Evolutionary conservation across 2,329 filamentous ascomycete genomes (phyloP).

Genomic region (Stemphylium beticola): DNA sequence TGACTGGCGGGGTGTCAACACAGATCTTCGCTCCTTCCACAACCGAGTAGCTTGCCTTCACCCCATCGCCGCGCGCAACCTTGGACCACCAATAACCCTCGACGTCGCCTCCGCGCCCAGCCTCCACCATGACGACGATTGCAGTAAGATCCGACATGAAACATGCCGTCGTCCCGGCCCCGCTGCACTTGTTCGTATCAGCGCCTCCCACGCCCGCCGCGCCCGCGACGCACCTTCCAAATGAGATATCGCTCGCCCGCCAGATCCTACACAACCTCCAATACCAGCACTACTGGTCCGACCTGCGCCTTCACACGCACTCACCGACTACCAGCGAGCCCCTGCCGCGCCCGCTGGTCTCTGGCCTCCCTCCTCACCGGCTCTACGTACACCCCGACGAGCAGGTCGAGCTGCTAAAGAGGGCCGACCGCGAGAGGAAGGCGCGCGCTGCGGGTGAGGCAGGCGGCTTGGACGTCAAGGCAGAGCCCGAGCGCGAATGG

Average conservation of each 20-base stretch:
- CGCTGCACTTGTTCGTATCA: constrained; percentile 41
- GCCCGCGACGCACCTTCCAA: constrained; percentile 33
- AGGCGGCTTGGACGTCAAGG: constrained; percentile 52
- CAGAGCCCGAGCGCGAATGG: constrained; percentile 67
- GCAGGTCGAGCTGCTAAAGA: constrained; percentile 74
- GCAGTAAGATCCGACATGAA: constrained; percentile 20
- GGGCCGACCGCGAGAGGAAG: constrained; percentile 57
- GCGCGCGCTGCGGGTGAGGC: constrained; percentile 42
- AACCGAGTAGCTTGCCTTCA: constrained; percentile 30
- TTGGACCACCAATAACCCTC: constrained; percentile 30
- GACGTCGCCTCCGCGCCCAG: constrained; percentile 10
- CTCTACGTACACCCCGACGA: constrained; percentile 84
- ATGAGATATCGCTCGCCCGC: constrained; percentile 59
- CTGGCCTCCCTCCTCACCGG: constrained; percentile 73
- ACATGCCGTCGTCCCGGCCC: constrained; percentile 36
- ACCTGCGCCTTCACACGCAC: constrained; percentile 61
- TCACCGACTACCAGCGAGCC: constrained; percentile 48
- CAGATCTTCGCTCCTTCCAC: constrained; percentile 42
- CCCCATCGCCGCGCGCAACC: constrained; percentile 27
- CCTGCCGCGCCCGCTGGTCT: constrained; percentile 69
- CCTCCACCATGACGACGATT: constrained; percentile 34
- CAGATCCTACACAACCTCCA: constrained; percentile 73
- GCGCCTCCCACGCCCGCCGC: constrained; percentile 15
- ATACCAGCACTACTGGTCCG: constrained; percentile 77
- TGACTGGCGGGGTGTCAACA: constrained; percentile 22